Evolutionary conservation across 2,329 filamentous ascomycete species (phyloP).

Genomic region (Ceratocystiopsis minuta): DNA sequence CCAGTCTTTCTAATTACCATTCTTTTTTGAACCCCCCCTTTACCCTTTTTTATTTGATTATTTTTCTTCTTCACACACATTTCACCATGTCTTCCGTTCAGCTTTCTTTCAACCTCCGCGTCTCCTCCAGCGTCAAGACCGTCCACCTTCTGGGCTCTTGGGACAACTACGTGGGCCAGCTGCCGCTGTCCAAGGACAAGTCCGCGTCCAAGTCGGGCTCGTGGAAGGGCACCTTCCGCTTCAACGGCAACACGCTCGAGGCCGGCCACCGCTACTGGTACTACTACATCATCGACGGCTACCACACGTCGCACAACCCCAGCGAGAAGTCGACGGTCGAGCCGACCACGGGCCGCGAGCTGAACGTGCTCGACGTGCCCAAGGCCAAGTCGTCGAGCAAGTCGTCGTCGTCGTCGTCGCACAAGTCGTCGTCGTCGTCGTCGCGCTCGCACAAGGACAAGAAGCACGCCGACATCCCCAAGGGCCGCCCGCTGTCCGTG

Average conservation of each 20-base stretch:
- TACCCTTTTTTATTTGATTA: constrained; percentile 14
- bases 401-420: constrained; percentile 18
- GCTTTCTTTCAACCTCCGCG: constrained; percentile 88
- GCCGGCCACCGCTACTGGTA: constrained; percentile 96
- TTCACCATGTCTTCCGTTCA: constrained; percentile 74
- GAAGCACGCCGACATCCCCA: constrained; percentile 49
- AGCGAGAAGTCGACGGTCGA: constrained; percentile 77
- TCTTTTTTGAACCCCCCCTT: background rate
- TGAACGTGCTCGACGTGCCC: constrained; percentile 94
- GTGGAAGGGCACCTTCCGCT: constrained; percentile 94
- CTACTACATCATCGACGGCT: constrained; percentile 99
- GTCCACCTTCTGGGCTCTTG: constrained; percentile 95
- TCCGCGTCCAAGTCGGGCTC: constrained; percentile 67
- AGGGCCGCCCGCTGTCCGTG: constrained; percentile 73
- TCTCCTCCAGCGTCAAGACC: constrained; percentile 90
- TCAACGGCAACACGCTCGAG: constrained; percentile 73
- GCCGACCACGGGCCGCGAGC: constrained; percentile 87
- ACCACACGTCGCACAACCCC: constrained; percentile 94
- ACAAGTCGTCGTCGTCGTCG: constrained; percentile 23
- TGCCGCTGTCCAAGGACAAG: constrained; percentile 82
- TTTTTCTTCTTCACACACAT: constrained; percentile 19
- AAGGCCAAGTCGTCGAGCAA: constrained; percentile 30
- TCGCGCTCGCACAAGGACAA: constrained; percentile 15
- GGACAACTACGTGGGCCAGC: constrained; percentile 92
- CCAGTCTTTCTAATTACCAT: background rate